Base-by-base conservation (phyloP, 306 rosid genomes). In the Trichosanthes cucumerina region DNA sequence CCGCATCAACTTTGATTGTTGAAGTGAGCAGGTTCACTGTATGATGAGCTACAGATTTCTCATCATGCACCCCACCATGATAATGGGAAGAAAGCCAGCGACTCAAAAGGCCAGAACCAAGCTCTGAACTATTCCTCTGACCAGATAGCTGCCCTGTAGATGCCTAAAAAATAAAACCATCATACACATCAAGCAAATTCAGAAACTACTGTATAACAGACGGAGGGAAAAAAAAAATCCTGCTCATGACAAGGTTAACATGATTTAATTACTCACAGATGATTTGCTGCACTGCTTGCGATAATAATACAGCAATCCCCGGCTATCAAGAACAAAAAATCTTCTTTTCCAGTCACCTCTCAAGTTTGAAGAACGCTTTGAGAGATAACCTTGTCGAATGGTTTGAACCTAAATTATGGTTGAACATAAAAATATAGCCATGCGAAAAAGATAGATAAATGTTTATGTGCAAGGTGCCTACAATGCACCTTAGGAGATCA, bases 291-390 rank as follows among this genome's bases (percentile, higher is more conserved):
- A 66, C 83, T 96, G 99, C 79, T 96, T 96, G 47, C 99, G 92
- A 82, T 96, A 96, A 89, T 96, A 96, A 85, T 96, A 96, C 79
- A 96, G 91, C 98, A 93, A 88, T 78, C 99, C 99, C 16, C 98
- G 90, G 79, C 99, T 96, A 84, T 96, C 99, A 86, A 96, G 99
- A 88, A 96, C 99, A 79, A 96, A 96, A 88, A 96, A 96, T 84
- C 99, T 90, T 87, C 99, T 91, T 88, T 96, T 96, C 99, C 99
- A 96, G 87, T 96, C 99, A 66, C 98, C 98, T 78, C 99, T 91
- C 83, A 96, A 88, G 81, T 91, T 96, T 54, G 99, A 96, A 31
- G 99, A 96, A 65, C 98, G 97, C 86, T 96, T 96, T 44, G 99
- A 96, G 87, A 96, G 99, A 89, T 96, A 96, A 70, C 99, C 99